These are phyloP conservation scores for Torulaspora pretoriensis DNA, from an alignment of 1,139 yeast genomes.

Conservation along the genomic window DNA sequence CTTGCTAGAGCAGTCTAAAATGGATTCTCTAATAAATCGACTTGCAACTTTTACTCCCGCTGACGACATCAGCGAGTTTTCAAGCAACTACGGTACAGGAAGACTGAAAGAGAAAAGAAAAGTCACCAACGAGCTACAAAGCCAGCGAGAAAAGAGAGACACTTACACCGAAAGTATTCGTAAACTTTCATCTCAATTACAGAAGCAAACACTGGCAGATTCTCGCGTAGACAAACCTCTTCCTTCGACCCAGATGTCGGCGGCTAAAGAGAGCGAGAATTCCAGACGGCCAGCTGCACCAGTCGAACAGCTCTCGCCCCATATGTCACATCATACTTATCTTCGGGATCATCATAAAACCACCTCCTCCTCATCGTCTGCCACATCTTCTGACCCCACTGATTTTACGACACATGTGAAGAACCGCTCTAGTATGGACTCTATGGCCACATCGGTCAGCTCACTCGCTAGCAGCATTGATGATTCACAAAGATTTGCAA, in stretches of 20 bases:
- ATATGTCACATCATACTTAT: slow-evolving; percentile 1
- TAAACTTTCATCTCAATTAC: slow-evolving; percentile 29
- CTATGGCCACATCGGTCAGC: slow-evolving; percentile 35
- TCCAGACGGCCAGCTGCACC: background rate
- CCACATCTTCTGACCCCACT: slow-evolving; percentile 33
- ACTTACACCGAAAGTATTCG: slow-evolving; percentile 29
- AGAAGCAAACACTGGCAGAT: slow-evolving; percentile 13
- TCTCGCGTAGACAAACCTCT: slow-evolving; percentile 8
- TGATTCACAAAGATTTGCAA: slow-evolving; percentile 35
- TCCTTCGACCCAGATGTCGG: slow-evolving; percentile 2
- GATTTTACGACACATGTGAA: slow-evolving; percentile 31
- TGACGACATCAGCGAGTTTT: slow-evolving; percentile 32
- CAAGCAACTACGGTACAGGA: slow-evolving; percentile 35
- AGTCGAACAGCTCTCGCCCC: slow-evolving; percentile 6
- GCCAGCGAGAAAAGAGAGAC: slow-evolving; percentile 6
- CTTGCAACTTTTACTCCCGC: slow-evolving; percentile 30
- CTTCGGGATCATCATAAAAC: slow-evolving; percentile 8
- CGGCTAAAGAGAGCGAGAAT: slow-evolving; percentile 1
- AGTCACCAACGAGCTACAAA: background rate
- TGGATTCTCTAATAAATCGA: slow-evolving; percentile 26
- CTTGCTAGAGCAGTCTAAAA: slow-evolving; percentile 29
- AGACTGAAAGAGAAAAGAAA: slow-evolving; percentile 26
- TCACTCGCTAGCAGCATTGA: slow-evolving; percentile 34
- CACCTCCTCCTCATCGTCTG: slow-evolving; percentile 25
- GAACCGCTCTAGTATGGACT: slow-evolving; percentile 31